These are phyloP conservation scores for Dionaea muscipula DNA, from an alignment of 179 eudicot genomes.

Conservation along the genomic window DNA sequence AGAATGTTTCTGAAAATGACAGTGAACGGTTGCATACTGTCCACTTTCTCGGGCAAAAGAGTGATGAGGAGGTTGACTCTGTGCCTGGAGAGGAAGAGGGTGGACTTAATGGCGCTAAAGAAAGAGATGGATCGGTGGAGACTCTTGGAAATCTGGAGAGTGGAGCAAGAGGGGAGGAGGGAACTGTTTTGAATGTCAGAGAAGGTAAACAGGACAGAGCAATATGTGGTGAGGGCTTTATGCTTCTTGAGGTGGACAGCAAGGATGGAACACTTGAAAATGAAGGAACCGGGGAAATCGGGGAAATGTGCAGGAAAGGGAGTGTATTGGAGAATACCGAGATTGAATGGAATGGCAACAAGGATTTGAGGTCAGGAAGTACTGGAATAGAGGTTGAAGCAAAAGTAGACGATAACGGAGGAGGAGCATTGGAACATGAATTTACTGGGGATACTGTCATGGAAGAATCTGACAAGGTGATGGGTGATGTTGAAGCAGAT, in stretches of 20 bases:
- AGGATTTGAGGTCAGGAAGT: slow-evolving; percentile 1
- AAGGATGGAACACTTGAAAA: slow-evolving; percentile 4
- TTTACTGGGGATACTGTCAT: slow-evolving; percentile 24
- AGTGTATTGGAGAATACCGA: neutral
- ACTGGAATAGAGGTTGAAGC: slow-evolving; percentile 7
- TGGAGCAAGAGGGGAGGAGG: no score
- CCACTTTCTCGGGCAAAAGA: slow-evolving; percentile 22
- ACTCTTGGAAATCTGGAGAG: no score
- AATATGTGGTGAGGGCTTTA: slow-evolving; percentile 6
- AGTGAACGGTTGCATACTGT: slow-evolving; percentile 42
- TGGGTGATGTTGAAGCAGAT: neutral
- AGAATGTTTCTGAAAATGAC: slow-evolving; percentile 64
- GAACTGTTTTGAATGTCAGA: neutral
- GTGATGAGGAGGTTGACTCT: slow-evolving; percentile 41
- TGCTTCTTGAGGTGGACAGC: neutral
- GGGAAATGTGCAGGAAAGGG: neutral
- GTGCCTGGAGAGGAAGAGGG: slow-evolving; percentile 24
- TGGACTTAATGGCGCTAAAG: neutral
- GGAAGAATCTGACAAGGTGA: slow-evolving; percentile 23
- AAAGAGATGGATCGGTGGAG: no score
- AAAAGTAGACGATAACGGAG: slow-evolving; percentile 4
- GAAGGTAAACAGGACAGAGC: slow-evolving; percentile 13
- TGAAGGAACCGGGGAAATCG: neutral
- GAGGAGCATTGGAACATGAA: slow-evolving; percentile 6
- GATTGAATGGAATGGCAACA: slow-evolving; percentile 3